A percentile compares a stretch with the other conserved stretches of the same genome.
phyloP scores from a whole-genome alignment of 2,329 filamentous ascomycete species.

The Calcarisporium arbuscula region DNA sequence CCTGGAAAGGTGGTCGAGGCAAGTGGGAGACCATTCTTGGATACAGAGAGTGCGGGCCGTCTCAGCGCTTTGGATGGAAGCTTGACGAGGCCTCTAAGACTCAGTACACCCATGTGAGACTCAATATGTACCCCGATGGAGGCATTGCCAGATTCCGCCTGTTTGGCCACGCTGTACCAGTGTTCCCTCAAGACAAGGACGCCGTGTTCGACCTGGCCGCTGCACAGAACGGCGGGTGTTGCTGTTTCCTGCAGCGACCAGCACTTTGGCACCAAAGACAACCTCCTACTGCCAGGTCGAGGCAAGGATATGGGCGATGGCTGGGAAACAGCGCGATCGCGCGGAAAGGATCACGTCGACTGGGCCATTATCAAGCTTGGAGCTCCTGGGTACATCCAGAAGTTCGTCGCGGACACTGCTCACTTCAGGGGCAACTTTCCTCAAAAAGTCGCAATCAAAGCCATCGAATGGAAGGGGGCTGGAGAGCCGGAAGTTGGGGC shows the following conservation, averaged over 20 bases:
- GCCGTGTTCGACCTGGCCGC: slow-evolving; percentile 70
- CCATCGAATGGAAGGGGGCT: slow-evolving; percentile 46
- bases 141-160: slow-evolving; percentile 76
- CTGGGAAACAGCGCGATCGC: slow-evolving; percentile 75
- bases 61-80: slow-evolving; percentile 67
- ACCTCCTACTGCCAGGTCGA: slow-evolving; percentile 70
- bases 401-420: slow-evolving; percentile 70
- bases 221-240: slow-evolving; percentile 70
- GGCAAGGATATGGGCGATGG: slow-evolving; percentile 84
- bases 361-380: slow-evolving; percentile 76
- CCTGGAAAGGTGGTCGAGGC: slow-evolving; percentile 52
- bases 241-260: slow-evolving; percentile 73
- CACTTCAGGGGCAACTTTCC: slow-evolving; percentile 83
- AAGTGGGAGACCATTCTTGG: slow-evolving; percentile 68
- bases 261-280: slow-evolving; percentile 77
- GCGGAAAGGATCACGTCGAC: slow-evolving; percentile 66
- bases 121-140: slow-evolving; percentile 83
- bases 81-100: slow-evolving; percentile 53
- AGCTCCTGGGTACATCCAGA: slow-evolving; percentile 56
- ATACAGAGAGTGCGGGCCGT: slow-evolving; percentile 66
- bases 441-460: slow-evolving; percentile 65
- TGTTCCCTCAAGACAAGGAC: slow-evolving; percentile 61
- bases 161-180: slow-evolving; percentile 68
- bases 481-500: slow-evolving; percentile 51
- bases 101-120: slow-evolving; percentile 70